Base-by-base conservation (phyloP, 1,284 basidiomycete genomes). In the Heterobasidion annosum region DNA sequence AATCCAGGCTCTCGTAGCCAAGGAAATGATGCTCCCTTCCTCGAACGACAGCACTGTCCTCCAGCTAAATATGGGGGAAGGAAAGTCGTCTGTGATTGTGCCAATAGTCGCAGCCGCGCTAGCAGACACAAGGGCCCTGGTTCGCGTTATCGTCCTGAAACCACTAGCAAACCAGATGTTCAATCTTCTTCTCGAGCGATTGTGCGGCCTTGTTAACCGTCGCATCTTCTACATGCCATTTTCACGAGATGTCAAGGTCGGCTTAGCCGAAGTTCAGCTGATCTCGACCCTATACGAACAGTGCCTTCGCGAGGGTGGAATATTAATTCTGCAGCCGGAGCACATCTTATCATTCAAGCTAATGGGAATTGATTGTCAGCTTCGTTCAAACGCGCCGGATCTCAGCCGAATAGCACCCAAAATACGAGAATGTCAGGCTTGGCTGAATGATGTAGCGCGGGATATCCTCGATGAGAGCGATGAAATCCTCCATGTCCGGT, bases 1-100 rank as follows among this genome's bases (percentile, higher is more conserved):
- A 1, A 54, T 78, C 12, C 79, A 82, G 56, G 61, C 63, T 2
- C 53, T 63, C 0, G 67, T 78, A 1, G 73, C 78, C 1, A 52
- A 60, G 3, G 68, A 78, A 50, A 82, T 82, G 79, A 74, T 78
- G n/a, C 54, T 59, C 0, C 78, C 80, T 1, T 19, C 35, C 1
- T 67, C 65, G 0, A 48, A 56, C 2, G n/a, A 52, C 4, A 82
- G 73, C 50, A 70, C 70, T 0, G 61, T 70, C 3, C 65, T 77
- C 35, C 79, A 82, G 54, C 70, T 82, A 16, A 80, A 81, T 48
- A 81, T 82, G 80, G 79, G 79, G 1, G 79, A 81, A 57, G 80
- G 80, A 3, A 81, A 81, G 57, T 74, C 78, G 1, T 75, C 76
- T 0, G 79, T 80, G 4, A 81, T 81, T 33, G 67, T 75, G 0